Conservation (phyloP, 371 early-diverging fungal species). For the Rhizopus arrhizus region DNA sequence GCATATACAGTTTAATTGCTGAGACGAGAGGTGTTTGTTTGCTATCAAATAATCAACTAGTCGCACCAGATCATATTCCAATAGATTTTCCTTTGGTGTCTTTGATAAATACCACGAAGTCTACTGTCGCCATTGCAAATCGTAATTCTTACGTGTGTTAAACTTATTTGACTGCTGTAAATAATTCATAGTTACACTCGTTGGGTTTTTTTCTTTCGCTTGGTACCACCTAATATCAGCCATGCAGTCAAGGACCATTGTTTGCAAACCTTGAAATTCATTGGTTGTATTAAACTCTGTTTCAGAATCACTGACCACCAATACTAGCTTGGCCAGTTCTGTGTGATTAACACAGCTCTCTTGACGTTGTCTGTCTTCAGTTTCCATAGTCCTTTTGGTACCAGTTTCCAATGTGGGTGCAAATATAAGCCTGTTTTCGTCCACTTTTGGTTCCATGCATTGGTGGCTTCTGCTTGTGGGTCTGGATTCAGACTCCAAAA, state of each 20-base stretch:
- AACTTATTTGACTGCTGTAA: background rate
- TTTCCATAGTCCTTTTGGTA: slow-evolving; percentile 23
- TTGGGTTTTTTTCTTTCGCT: background rate
- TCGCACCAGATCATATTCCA: too few species aligned
- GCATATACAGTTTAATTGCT: background rate
- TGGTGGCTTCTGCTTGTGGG: slow-evolving; percentile 22
- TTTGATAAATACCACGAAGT: background rate
- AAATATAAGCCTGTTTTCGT: slow-evolving; percentile 14
- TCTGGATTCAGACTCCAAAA: slow-evolving; percentile 28
- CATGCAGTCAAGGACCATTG: slow-evolving; percentile 13
- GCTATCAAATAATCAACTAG: slow-evolving; percentile 1
- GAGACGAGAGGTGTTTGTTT: background rate
- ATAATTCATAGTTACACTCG: background rate
- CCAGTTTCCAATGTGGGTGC: slow-evolving; percentile 34
- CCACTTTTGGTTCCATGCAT: slow-evolving; percentile 33
- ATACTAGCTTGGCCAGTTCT: slow-evolving; percentile 20
- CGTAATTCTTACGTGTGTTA: background rate
- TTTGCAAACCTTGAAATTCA: background rate
- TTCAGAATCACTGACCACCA: slow-evolving; percentile 21
- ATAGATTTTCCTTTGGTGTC: background rate
- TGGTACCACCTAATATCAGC: background rate
- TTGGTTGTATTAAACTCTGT: background rate
- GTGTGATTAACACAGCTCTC: slow-evolving; percentile 20
- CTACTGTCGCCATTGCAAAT: background rate
- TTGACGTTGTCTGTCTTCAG: slow-evolving; percentile 13